Base-by-base conservation (phyloP, 495 filamentous ascomycete species). In the Neurospora africana region DNA sequence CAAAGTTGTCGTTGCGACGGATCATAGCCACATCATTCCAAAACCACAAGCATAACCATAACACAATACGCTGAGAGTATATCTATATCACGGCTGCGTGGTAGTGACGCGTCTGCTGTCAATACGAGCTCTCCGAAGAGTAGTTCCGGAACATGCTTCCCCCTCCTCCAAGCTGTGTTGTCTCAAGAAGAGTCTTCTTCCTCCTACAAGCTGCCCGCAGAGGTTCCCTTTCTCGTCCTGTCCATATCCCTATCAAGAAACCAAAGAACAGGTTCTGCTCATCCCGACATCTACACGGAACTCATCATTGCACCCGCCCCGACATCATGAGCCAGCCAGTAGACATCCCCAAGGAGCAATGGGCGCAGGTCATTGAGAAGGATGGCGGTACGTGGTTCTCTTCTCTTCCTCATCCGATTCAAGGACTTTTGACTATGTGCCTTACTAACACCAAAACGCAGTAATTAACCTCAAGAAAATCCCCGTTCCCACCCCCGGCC, bases 351-450 rank as follows among this genome's bases (percentile, higher is more conserved):
- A 86, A 86, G 43, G 89, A 86, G 77, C 93, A 97, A 82, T 91
- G 87, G 91, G 93, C 93, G 9, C 91, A 93, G 80, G 91, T 97
- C 74, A 86, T 92, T 75, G 90, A 94, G 78, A 86, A 91, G 80
- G 87, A 85, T 44, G 91, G 91, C 72, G 90, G 89, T 43, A 89
- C 78, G 83, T 75, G 9, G 37, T 71, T 81, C 78, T 43, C 30
- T 69, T 19, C 17, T 7, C 65, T 36, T 33, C 7, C 27, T 43
- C 9, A 11, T 27, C 61, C 33, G 0, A 17, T 8, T 17, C 21
- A 38, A 6, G n/a, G 30, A 41, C 13, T 4, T 38, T 47, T 4
- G 19, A 43, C 38, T 38, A 21, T 43, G 33, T 65, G 5, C 19
- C 27, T 10, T 35, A 47, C 69, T 78, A 47, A 78, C 70, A 68